A percentile compares a stretch with the other conserved stretches of the same genome.
phyloP scores from a whole-genome alignment of 164 flowering plant species.

The Dillenia suffruticosa region DNA sequence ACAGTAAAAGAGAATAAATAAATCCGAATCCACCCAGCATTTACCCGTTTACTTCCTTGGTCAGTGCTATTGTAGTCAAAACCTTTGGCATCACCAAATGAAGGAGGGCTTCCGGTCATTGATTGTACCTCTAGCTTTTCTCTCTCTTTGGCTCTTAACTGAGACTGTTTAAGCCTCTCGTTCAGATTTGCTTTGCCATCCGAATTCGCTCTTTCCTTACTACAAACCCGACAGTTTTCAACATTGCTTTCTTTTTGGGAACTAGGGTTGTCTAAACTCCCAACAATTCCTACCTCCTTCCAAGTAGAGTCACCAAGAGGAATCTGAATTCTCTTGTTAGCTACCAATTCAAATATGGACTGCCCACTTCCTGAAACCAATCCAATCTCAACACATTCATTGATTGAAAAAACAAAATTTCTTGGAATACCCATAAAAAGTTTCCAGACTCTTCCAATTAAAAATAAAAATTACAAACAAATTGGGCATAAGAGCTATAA shows the following conservation, averaged over 20 bases:
- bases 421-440: neutral
- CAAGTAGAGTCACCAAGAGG: neutral
- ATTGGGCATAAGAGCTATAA: no score
- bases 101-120: constrained; percentile 49
- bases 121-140: constrained; percentile 9
- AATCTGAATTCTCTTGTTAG: constrained; percentile 9
- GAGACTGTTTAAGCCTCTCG: constrained; percentile 1
- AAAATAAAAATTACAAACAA: neutral
- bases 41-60: constrained; percentile 35
- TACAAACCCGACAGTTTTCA: neutral
- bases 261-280: no score
- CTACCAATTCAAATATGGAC: neutral
- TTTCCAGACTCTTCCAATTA: neutral
- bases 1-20: no score
- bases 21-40: constrained; percentile 1
- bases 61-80: constrained; percentile 36
- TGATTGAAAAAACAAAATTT: neutral
- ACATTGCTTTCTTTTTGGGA: neutral
- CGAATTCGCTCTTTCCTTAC: constrained; percentile 6
- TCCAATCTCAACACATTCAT: constrained; percentile 12
- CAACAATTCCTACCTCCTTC: neutral
- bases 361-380: constrained; percentile 2
- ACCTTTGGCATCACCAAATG: constrained; percentile 40
- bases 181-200: constrained; percentile 13
- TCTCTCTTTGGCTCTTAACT: no score